phyloP scores from a whole-genome alignment of 2,329 filamentous ascomycete genomes.

The Claviceps maximensis region DNA sequence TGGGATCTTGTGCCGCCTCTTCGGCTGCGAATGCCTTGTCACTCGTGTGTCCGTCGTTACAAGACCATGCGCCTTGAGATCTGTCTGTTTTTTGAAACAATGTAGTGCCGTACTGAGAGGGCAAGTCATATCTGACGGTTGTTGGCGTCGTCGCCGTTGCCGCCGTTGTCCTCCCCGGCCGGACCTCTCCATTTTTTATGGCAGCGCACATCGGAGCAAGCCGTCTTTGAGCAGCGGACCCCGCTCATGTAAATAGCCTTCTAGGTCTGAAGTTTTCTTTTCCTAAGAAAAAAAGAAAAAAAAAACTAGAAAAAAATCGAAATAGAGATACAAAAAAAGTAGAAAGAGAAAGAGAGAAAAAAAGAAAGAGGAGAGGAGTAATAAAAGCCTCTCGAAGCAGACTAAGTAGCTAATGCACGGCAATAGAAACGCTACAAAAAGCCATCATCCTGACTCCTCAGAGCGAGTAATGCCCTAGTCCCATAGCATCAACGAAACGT shows the following conservation, averaged over 20 bases:
- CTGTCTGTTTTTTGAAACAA: slow-evolving; percentile 1
- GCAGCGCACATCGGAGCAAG: neutral
- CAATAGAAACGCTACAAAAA: neutral
- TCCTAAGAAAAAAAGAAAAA: neutral
- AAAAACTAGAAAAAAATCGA: neutral
- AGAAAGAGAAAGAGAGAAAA: neutral
- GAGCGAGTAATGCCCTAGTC: neutral
- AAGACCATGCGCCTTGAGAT: no score
- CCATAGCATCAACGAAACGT: neutral
- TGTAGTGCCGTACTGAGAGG: neutral
- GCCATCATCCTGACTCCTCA: neutral
- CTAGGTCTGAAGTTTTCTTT: no score
- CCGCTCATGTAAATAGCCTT: no score
- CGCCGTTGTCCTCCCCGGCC: neutral
- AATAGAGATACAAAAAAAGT: neutral
- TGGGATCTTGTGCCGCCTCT: neutral
- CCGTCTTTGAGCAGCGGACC: no score
- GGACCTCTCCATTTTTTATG: neutral
- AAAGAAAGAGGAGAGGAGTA: neutral
- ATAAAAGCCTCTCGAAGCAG: neutral
- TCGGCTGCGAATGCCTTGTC: slow-evolving; percentile 2
- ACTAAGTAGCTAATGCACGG: neutral
- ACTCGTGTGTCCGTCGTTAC: neutral
- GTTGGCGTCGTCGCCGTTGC: neutral
- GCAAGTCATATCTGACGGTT: neutral